Base-by-base conservation (phyloP, 2,329 filamentous ascomycete genomes). In the Colletotrichum sp. region DNA sequence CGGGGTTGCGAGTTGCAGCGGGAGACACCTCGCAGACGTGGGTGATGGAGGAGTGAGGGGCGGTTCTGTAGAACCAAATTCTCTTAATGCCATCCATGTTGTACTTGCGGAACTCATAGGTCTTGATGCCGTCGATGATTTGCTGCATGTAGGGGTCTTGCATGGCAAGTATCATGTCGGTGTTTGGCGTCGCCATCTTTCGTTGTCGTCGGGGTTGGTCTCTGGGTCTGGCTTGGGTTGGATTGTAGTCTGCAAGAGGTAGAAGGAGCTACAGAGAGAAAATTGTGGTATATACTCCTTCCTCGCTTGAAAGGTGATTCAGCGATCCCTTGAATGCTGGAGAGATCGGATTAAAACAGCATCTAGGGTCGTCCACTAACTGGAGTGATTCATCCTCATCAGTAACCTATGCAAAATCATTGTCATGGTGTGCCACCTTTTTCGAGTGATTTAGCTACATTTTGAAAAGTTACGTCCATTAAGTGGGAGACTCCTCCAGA, bases 1-100 rank as follows among this genome's bases (percentile, higher is more conserved):
- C 76, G 0, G 74, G 4, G 63, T 78, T 78, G 69, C 80, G 75
- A 1, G 77, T 82, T 6, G 21, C 55, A 1, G 77, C 79, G 24
- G 76, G 57, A 30, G 71, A 63, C 1, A 80, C 78, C 1, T 79
- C 71, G 70, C 79, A 82, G 36, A 82, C 76, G 63, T 82, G 81
- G 1, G 79, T 82, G 16, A 81, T 78, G 76, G 77, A 71, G 1
- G 81, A 82, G 66, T 80, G 75, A 1, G 80, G 81, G 4, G 79
- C 79, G 10, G 79, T 81, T 59, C 82, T 79, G 34, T 81, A 82
- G 62, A 81, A 82, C 79, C 78, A 82, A 3, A 83, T 72, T 2
- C 81, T 77, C 15, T 68, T 24, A 6, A 82, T 78, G 10, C 77
- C 71, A 12, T 81, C 69, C 2, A 81, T 72, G 6, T 79, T 66